phyloP scores from a whole-genome alignment of 1,139 yeast genomes.

The Kurtzmaniella quercitrusa region DNA sequence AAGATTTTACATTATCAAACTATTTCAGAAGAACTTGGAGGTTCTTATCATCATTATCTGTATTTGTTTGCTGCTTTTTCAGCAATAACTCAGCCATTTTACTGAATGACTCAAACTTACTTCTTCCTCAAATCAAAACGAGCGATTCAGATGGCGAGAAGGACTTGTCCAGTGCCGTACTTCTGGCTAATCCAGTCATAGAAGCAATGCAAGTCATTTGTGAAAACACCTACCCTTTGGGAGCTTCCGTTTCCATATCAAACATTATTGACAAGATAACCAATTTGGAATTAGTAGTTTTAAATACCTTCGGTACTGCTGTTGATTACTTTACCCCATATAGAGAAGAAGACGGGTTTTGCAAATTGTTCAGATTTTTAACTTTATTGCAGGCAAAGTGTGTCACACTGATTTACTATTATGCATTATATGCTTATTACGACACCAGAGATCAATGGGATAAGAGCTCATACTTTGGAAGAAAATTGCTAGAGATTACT shows the following conservation, averaged over 20 bases:
- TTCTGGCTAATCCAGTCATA: neutral
- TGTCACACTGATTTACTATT: neutral
- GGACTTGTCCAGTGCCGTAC: neutral
- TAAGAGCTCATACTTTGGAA: neutral
- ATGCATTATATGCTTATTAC: neutral
- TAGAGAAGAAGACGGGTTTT: neutral
- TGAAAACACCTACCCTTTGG: neutral
- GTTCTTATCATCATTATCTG: neutral
- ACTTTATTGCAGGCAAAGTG: neutral
- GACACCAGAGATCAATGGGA: neutral
- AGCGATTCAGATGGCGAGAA: neutral
- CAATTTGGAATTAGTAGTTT: neutral
- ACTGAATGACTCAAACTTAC: neutral
- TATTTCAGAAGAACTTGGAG: neutral
- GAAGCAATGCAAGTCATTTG: neutral
- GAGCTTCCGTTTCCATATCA: neutral
- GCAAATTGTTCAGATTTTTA: neutral
- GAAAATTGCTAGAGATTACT: neutral
- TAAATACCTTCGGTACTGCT: neutral
- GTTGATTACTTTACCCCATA: neutral
- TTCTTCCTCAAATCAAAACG: neutral
- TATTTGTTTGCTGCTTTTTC: neutral
- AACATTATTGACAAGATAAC: neutral
- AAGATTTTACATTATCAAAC: neutral
- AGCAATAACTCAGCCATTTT: neutral